These are phyloP conservation scores for Epichloe brachyelytri DNA, from an alignment of 2,329 filamentous ascomycete genomes.

Conservation along the genomic window DNA sequence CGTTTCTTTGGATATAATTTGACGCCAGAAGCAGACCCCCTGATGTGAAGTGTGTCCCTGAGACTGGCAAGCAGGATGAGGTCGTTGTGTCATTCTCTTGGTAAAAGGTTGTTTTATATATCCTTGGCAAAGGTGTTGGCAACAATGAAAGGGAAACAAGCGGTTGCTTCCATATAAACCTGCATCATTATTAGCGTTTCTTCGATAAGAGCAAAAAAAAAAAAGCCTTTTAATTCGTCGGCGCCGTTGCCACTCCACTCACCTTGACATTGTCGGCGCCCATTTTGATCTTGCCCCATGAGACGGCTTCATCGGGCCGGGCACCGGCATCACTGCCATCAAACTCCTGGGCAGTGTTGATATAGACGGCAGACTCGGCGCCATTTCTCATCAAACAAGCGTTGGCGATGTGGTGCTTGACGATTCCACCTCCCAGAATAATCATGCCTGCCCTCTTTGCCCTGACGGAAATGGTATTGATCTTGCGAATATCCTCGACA, in stretches of 20 bases:
- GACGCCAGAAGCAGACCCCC: background rate
- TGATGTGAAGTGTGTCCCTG: background rate
- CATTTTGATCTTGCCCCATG: constrained; percentile 95
- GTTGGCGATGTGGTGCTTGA: constrained; percentile 98
- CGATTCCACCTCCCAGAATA: constrained; percentile 82
- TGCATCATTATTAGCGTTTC: constrained; percentile 13
- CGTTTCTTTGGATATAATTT: background rate
- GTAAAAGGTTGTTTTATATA: constrained; percentile 8
- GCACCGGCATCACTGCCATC: constrained; percentile 95
- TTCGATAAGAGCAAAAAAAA: background rate
- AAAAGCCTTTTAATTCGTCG: background rate
- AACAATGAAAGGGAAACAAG: constrained; percentile 53
- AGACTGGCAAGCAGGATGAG: no score
- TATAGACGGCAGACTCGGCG: constrained; percentile 90
- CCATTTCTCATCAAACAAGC: constrained; percentile 96
- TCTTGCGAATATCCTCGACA: constrained; percentile 80
- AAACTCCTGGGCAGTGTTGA: constrained; percentile 96
- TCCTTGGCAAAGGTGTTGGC: constrained; percentile 54
- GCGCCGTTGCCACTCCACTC: constrained; percentile 12
- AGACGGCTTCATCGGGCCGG: constrained; percentile 88
- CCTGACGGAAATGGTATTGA: constrained; percentile 83
- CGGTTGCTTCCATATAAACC: constrained; percentile 53
- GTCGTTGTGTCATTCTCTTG: background rate
- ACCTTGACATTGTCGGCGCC: constrained; percentile 85
- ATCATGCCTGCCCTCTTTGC: constrained; percentile 90